Evolutionary conservation across 208 protist species (phyloP).

Genomic region (Crithidia bombi): DNA sequence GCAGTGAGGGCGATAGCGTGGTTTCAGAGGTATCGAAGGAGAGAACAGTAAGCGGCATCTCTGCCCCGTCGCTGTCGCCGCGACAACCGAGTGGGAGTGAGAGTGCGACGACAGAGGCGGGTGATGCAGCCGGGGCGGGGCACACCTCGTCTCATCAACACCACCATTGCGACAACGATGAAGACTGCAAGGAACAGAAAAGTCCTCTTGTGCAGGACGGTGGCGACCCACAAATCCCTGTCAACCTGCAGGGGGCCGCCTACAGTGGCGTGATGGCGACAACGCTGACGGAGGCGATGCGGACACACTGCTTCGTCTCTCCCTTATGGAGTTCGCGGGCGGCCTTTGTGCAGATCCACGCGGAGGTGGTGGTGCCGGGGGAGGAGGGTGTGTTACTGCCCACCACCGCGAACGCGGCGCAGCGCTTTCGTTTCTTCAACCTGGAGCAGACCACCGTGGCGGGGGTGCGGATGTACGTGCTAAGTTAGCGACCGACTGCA

Average conservation of each 20-base stretch:
- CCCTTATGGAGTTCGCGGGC: constrained; percentile 47
- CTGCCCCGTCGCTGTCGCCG: not conserved
- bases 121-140: no score
- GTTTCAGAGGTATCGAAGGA: no score
- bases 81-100: no score
- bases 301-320: constrained; percentile 36
- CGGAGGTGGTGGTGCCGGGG: constrained; percentile 24
- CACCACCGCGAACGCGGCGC: not conserved
- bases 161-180: no score
- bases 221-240: not conserved
- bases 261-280: constrained; percentile 41
- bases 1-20: no score
- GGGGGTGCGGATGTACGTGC: constrained; percentile 10
- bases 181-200: no score
- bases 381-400: constrained; percentile 31
- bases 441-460: constrained; percentile 48
- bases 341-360: constrained; percentile 25
- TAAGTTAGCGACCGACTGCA: not conserved
- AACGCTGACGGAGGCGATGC: constrained; percentile 21
- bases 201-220: not conserved
- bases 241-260: constrained; percentile 21
- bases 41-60: not conserved
- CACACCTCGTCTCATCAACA: no score
- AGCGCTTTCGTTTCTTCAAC: constrained; percentile 50
- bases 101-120: no score